Percentiles rank a stretch among this genome's conserved stretches.
Conservation (phyloP, 2,329 filamentous ascomycete genomes). For the Thermochaetoides dissita region DNA sequence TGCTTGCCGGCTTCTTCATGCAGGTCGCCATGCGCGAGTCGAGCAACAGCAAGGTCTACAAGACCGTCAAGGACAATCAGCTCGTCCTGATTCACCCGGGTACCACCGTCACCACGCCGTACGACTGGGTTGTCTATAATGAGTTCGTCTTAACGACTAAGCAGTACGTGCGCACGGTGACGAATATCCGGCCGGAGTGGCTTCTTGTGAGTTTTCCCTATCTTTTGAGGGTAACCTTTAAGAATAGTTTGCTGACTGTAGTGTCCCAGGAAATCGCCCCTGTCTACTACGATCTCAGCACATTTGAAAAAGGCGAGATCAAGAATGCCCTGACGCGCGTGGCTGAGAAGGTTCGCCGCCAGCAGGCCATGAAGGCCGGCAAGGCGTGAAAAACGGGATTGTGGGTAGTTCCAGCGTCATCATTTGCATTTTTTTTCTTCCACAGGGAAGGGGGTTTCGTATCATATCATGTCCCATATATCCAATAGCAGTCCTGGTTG, state of each 20-base stretch:
- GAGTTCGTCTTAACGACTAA: constrained; percentile 97
- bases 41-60: constrained; percentile 69
- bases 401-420: no score
- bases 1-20: constrained; percentile 98
- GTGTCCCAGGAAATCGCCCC: constrained; percentile 69
- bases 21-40: constrained; percentile 91
- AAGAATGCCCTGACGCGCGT: constrained; percentile 50
- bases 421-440: not conserved
- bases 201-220: constrained; percentile 49
- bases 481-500: no score
- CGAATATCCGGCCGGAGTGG: constrained; percentile 86
- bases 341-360: constrained; percentile 45
- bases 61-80: constrained; percentile 93
- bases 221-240: not conserved
- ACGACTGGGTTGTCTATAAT: constrained; percentile 96
- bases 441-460: no score
- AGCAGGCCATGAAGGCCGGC: constrained; percentile 40
- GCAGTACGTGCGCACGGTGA: constrained; percentile 94
- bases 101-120: constrained; percentile 75
- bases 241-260: constrained; percentile 19
- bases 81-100: constrained; percentile 85
- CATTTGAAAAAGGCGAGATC: constrained; percentile 76
- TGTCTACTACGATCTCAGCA: constrained; percentile 73
- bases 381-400: constrained; percentile 10
- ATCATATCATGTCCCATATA: no score